A percentile compares a stretch with the other conserved stretches of the same genome.
phyloP scores from a whole-genome alignment of 768 basidiomycete genomes.

The Pleurotus giganteus region DNA sequence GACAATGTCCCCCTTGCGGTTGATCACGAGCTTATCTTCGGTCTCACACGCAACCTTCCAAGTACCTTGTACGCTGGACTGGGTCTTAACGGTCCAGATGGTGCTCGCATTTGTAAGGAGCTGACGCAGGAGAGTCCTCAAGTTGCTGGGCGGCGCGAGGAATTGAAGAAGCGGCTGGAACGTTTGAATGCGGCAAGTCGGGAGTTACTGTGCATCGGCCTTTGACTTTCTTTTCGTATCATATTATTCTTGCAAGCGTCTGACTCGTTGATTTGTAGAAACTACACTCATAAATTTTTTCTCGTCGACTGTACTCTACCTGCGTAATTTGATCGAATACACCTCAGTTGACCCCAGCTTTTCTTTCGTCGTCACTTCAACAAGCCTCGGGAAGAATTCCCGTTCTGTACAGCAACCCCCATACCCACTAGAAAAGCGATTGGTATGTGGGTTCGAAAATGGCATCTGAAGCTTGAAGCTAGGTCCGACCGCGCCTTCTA shows the following conservation, averaged over 20 bases:
- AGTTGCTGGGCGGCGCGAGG: constrained; percentile 42
- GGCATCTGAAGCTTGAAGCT: too few relatives aligned
- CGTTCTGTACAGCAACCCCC: too few relatives aligned
- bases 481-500: too few relatives aligned
- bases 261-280: too few relatives aligned
- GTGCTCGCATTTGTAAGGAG: constrained; percentile 42
- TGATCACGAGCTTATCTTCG: constrained; percentile 54
- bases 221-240: constrained; percentile 6
- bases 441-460: too few relatives aligned
- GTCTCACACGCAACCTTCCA: constrained; percentile 45
- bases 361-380: too few relatives aligned
- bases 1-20: constrained; percentile 58
- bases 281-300: too few relatives aligned
- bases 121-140: constrained; percentile 50
- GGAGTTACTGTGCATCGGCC: constrained; percentile 32
- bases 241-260: not conserved
- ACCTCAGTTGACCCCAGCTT: too few relatives aligned
- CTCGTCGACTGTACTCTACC: too few relatives aligned
- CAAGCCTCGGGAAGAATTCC: too few relatives aligned
- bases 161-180: constrained; percentile 49
- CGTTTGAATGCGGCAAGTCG: constrained; percentile 43
- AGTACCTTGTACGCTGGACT: constrained; percentile 45
- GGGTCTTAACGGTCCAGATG: constrained; percentile 48
- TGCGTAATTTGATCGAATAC: too few relatives aligned
- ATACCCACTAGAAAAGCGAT: too few relatives aligned